Evolutionary conservation across 306 rosid genomes (phyloP).

Genomic region (Fragaria iinumae): DNA sequence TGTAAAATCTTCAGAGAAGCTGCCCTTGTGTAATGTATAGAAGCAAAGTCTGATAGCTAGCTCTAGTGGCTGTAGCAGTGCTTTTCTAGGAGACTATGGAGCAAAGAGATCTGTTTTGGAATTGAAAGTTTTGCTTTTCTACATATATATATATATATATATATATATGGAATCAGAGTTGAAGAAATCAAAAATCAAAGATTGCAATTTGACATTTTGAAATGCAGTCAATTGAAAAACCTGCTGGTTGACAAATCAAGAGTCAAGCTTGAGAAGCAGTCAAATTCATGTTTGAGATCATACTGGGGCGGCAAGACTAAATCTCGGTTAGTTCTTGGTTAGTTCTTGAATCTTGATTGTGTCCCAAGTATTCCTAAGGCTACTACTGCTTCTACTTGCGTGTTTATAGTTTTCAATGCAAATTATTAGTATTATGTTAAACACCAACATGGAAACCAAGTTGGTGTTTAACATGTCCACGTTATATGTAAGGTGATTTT

Average conservation of each 20-base stretch:
- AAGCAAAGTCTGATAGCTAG: not conserved
- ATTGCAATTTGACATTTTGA: not conserved
- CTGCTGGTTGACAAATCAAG: not conserved
- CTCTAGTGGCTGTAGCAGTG: not conserved
- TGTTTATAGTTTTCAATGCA: not conserved
- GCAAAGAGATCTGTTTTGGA: not conserved
- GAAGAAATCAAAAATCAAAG: not conserved
- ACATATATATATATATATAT: not conserved
- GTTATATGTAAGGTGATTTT: not conserved
- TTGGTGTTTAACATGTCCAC: not conserved
- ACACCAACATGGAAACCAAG: not conserved
- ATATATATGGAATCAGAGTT: not conserved
- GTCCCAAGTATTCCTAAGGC: not conserved
- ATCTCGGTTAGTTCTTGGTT: not conserved
- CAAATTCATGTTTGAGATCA: not conserved
- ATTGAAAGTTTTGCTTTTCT: not conserved
- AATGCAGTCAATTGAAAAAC: not conserved
- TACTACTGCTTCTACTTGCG: not conserved
- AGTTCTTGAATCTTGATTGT: not conserved
- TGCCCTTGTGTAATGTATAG: not conserved
- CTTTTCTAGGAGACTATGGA: not conserved
- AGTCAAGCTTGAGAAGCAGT: conserved; percentile 8
- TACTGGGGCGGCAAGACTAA: not conserved
- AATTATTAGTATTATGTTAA: not conserved
- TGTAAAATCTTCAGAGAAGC: not conserved